A percentile compares a stretch with the other conserved stretches of the same genome.
Conservation (phyloP, 495 filamentous ascomycete species). For the Penicillium alfredii region DNA sequence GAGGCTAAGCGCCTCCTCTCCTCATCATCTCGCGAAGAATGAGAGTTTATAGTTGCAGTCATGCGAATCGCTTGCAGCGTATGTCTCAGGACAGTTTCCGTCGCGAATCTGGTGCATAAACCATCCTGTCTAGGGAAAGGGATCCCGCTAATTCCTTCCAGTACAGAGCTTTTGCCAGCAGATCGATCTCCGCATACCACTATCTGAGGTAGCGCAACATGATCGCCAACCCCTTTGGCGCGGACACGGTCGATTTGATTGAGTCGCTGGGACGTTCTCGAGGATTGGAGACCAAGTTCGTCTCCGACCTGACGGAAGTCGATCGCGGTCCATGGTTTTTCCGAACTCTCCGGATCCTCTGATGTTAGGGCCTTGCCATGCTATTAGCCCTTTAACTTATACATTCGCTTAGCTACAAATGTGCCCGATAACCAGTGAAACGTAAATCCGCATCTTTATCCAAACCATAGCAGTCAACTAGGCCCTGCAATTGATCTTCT, state of each 20-base stretch:
- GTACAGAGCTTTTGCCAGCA: conserved; percentile 42
- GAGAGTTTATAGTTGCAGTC: conserved; percentile 13
- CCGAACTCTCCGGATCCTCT: too few relatives aligned
- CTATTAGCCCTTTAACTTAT: too few relatives aligned
- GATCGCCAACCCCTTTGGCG: conserved; percentile 43
- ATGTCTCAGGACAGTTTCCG: conserved; percentile 27
- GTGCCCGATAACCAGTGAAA: conserved; percentile 3
- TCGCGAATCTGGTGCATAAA: conserved; percentile 33
- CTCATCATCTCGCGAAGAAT: conserved; percentile 6
- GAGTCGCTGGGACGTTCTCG: conserved; percentile 12
- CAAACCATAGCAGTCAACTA: conserved; percentile 20
- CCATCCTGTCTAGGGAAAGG: conserved; percentile 35
- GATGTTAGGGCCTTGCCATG: too few relatives aligned
- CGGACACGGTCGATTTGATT: conserved; percentile 9
- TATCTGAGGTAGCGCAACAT: conserved; percentile 58
- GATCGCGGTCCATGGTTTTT: too few relatives aligned
- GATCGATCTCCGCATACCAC: conserved; percentile 58
- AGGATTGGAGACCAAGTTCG: too few relatives aligned
- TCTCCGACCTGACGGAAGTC: too few relatives aligned
- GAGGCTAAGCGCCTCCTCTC: conserved; percentile 7
- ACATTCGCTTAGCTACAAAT: conserved; percentile 1
- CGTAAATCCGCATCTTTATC: conserved; percentile 20
- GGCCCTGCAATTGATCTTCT: conserved; percentile 13
- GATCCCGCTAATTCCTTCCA: conserved; percentile 38
- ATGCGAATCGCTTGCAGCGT: conserved; percentile 1